Evolutionary conservation across 2,329 filamentous ascomycete species (phyloP).

Genomic region (Aspergillus jensenii): DNA sequence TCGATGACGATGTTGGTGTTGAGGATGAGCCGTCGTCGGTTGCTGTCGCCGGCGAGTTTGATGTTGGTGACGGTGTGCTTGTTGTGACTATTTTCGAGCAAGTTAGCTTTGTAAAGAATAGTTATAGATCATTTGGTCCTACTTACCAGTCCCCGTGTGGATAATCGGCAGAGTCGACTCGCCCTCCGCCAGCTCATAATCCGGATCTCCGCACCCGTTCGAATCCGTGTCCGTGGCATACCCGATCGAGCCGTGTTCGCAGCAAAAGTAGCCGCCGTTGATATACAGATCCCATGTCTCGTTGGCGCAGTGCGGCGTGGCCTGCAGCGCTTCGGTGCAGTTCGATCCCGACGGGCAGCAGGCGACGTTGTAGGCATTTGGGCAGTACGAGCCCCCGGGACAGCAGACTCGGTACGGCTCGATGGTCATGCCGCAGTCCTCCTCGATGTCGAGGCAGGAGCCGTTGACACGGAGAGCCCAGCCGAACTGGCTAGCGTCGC

Average conservation of each 20-base stretch:
- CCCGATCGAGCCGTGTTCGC: not conserved
- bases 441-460: slow-evolving; percentile 1
- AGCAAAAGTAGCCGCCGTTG: slow-evolving; percentile 9
- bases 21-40: too few relatives aligned
- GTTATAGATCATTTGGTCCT: accelerated
- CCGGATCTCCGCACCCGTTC: slow-evolving; percentile 2
- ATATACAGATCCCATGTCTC: slow-evolving; percentile 8
- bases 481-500: not conserved
- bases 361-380: slow-evolving; percentile 7
- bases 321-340: not conserved
- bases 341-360: not conserved
- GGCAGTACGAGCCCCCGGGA: slow-evolving; percentile 3
- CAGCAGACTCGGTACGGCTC: slow-evolving; percentile 2
- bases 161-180: not conserved
- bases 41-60: not conserved
- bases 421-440: slow-evolving; percentile 1
- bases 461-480: slow-evolving; percentile 7
- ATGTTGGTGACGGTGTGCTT: not conserved
- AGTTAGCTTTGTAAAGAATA: too few relatives aligned
- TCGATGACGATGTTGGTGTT: not conserved
- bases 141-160: not conserved
- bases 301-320: slow-evolving; percentile 3
- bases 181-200: not conserved
- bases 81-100: not conserved
- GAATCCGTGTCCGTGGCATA: not conserved